Evolutionary conservation across 176 grass and related monocot species (phyloP).

Genomic region (Aechmea fasciata): DNA sequence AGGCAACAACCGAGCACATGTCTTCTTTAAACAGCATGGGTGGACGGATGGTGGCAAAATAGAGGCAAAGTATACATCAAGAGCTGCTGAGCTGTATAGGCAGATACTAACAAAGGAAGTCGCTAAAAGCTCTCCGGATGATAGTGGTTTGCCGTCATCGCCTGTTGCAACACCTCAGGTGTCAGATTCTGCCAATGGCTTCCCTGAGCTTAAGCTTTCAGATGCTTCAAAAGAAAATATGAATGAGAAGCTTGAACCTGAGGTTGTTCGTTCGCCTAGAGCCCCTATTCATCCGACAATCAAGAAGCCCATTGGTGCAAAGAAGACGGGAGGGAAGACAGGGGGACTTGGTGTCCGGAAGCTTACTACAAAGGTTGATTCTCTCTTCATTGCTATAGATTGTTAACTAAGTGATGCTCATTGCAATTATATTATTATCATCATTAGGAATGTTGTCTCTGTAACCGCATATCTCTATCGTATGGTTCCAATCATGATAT

Average conservation of each 20-base stretch:
- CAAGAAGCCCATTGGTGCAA: constrained; percentile 64
- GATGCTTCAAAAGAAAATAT: constrained; percentile 31
- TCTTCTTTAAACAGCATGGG: constrained; percentile 81
- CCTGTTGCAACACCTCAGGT: constrained; percentile 30
- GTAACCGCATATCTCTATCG: not conserved
- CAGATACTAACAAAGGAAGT: constrained; percentile 73
- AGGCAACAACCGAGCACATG: constrained; percentile 61
- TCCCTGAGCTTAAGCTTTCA: constrained; percentile 52
- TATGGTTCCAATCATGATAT: not conserved
- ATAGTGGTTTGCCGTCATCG: constrained; percentile 38
- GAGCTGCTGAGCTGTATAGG: constrained; percentile 67
- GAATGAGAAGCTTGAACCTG: constrained; percentile 45
- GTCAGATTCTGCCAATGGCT: constrained; percentile 21
- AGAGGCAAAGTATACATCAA: constrained; percentile 70
- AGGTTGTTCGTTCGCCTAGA: constrained; percentile 32
- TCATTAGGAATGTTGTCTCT: not conserved
- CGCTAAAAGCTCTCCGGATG: constrained; percentile 31
- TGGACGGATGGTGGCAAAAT: constrained; percentile 57
- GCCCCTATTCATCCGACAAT: constrained; percentile 37
- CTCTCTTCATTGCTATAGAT: not conserved
- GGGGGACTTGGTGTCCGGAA: constrained; percentile 77
- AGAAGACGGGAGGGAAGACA: constrained; percentile 59
- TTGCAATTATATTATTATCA: not conserved
- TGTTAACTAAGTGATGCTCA: not conserved
- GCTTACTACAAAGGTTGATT: constrained; percentile 60